These are phyloP conservation scores for Morella rubra DNA, from an alignment of 306 rosid species.

Conservation along the genomic window DNA sequence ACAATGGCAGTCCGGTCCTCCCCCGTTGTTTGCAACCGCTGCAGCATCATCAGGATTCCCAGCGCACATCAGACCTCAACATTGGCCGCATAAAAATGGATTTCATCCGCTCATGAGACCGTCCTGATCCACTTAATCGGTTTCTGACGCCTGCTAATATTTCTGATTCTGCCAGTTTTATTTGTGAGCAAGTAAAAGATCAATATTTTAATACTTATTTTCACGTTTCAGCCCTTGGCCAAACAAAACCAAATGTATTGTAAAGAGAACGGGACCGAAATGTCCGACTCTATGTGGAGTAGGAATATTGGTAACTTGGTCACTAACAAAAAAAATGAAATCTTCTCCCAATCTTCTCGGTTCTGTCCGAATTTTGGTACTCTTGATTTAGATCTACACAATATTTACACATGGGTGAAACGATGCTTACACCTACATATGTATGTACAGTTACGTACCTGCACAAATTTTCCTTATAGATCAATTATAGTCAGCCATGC, in stretches of 20 bases:
- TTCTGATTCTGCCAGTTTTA: slow-evolving; percentile 4
- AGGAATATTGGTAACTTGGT: slow-evolving; percentile 42
- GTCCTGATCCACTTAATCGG: slow-evolving; percentile 21
- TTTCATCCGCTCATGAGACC: slow-evolving; percentile 68
- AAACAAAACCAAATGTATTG: slow-evolving; percentile 28
- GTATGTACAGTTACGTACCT: slow-evolving; percentile 15
- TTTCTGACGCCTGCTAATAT: slow-evolving; percentile 25
- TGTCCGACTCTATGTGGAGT: slow-evolving; percentile 35
- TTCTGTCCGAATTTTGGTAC: slow-evolving; percentile 45
- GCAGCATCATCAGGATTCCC: slow-evolving; percentile 99
- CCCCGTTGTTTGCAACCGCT: slow-evolving; percentile 67
- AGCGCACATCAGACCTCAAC: slow-evolving; percentile 59
- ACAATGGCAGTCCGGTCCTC: slow-evolving; percentile 53
- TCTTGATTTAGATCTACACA: no score
- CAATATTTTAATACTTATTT: background rate
- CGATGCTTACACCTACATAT: no score
- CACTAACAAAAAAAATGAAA: slow-evolving; percentile 57
- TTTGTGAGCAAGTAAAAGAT: slow-evolving; percentile 38
- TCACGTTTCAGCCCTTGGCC: slow-evolving; percentile 5
- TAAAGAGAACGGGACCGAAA: slow-evolving; percentile 21
- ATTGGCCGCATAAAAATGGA: slow-evolving; percentile 70
- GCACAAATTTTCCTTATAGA: slow-evolving; percentile 24
- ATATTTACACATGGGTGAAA: no score
- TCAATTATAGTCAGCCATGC: background rate
- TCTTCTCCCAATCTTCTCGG: slow-evolving; percentile 48